Evolutionary conservation across 441 rosid genomes (phyloP).

Genomic region (Erysimum cheiri): DNA sequence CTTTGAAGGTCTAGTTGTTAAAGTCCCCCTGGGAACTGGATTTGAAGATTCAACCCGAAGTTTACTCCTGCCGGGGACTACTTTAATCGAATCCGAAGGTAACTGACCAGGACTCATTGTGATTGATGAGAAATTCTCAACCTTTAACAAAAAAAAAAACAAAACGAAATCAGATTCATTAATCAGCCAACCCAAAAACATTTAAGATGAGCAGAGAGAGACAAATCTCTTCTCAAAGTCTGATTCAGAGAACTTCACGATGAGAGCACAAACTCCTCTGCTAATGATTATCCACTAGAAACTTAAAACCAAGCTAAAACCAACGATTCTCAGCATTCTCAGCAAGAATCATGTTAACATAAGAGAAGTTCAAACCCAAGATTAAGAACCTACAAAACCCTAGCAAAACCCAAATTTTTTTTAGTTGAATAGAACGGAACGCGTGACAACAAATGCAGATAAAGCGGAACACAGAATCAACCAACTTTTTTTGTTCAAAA

Average conservation of each 20-base stretch:
- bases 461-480: neutral
- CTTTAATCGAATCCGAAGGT: slow-evolving; percentile 38
- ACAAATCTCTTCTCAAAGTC: neutral
- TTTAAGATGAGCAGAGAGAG: neutral
- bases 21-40: slow-evolving; percentile 42
- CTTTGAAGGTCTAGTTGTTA: slow-evolving; percentile 43
- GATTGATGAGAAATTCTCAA: slow-evolving; percentile 27
- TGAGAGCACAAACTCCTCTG: neutral
- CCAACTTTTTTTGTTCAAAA: neutral
- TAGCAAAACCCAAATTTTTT: neutral
- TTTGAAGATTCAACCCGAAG: slow-evolving; percentile 32
- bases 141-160: slow-evolving; percentile 11
- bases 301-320: neutral
- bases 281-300: neutral
- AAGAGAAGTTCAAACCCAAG: neutral
- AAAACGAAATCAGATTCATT: neutral
- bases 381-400: slow-evolving; percentile 6
- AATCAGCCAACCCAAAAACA: neutral
- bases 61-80: slow-evolving; percentile 32
- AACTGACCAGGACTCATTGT: slow-evolving; percentile 22
- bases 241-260: slow-evolving; percentile 1
- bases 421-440: slow-evolving; percentile 7
- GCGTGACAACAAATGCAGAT: slow-evolving; percentile 29
- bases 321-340: neutral
- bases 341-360: neutral